phyloP scores from a whole-genome alignment of 805 yeast species.

The Priceomyces medius region DNA sequence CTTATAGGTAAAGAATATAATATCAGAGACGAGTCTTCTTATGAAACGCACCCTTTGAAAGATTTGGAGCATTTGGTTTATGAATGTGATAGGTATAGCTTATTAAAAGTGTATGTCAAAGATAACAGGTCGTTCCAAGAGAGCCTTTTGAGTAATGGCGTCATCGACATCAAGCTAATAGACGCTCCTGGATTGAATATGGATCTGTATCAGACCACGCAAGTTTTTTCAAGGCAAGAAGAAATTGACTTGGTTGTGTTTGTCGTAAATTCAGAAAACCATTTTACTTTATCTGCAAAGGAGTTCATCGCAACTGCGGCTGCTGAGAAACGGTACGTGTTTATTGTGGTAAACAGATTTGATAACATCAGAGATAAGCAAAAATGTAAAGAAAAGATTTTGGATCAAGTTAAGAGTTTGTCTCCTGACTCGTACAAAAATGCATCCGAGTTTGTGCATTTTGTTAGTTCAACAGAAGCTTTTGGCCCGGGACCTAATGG shows the following conservation, averaged over 20 bases:
- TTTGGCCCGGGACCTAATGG: constrained; percentile 34
- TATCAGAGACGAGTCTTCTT: constrained; percentile 62
- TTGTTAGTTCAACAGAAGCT: constrained; percentile 66
- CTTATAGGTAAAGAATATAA: constrained; percentile 54
- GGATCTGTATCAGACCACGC: constrained; percentile 92
- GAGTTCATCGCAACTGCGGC: constrained; percentile 92
- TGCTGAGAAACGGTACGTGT: constrained; percentile 84
- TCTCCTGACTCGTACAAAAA: constrained; percentile 92
- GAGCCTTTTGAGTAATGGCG: constrained; percentile 81
- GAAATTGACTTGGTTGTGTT: constrained; percentile 95
- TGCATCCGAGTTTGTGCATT: constrained; percentile 89
- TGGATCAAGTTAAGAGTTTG: constrained; percentile 79
- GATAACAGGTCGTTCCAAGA: constrained; percentile 68
- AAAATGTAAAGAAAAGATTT: constrained; percentile 70
- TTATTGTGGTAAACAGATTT: constrained; percentile 90
- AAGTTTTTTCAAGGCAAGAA: constrained; percentile 92
- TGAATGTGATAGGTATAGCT: constrained; percentile 65
- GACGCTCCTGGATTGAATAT: constrained; percentile 97
- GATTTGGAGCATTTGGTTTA: constrained; percentile 70
- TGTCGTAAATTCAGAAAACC: constrained; percentile 95
- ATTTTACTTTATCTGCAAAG: constrained; percentile 88
- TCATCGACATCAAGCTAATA: constrained; percentile 85
- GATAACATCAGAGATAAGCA: constrained; percentile 82
- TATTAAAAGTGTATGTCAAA: constrained; percentile 77
- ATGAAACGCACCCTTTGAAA: constrained; percentile 50